Evolutionary conservation across 805 yeast species (phyloP).

Genomic region (Candida vaughaniae): DNA sequence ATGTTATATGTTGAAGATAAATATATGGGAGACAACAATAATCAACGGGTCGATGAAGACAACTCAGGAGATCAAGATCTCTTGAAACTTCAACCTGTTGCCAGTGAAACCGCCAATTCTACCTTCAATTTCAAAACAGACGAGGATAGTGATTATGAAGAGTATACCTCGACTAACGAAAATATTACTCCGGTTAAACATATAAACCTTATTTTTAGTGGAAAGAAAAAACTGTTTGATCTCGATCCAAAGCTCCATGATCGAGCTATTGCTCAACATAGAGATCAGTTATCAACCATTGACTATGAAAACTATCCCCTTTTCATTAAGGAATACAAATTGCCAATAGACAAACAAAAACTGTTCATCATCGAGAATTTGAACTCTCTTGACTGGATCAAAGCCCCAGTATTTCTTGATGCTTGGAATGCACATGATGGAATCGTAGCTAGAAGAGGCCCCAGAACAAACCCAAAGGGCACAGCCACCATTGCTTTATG

Average conservation of each 20-base stretch:
- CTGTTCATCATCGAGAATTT: slow-evolving; percentile 49
- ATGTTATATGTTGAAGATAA: slow-evolving; percentile 37
- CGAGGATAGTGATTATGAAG: slow-evolving; percentile 15
- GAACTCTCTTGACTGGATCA: slow-evolving; percentile 70
- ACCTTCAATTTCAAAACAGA: slow-evolving; percentile 10
- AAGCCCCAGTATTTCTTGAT: slow-evolving; percentile 70
- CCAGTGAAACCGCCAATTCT: not conserved
- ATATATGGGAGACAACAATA: slow-evolving; percentile 16
- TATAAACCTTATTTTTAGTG: slow-evolving; percentile 11
- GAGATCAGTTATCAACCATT: slow-evolving; percentile 14
- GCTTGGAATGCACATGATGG: slow-evolving; percentile 83
- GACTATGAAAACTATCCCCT: slow-evolving; percentile 26
- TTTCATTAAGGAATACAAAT: slow-evolving; percentile 21
- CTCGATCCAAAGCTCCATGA: slow-evolving; percentile 27
- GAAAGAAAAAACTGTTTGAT: slow-evolving; percentile 17
- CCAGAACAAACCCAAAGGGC: slow-evolving; percentile 49
- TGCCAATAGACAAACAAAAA: slow-evolving; percentile 39
- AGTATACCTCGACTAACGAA: slow-evolving; percentile 13
- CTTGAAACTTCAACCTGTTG: not conserved
- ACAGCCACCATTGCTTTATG: slow-evolving; percentile 53
- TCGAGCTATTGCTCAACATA: slow-evolving; percentile 15
- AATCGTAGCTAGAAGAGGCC: slow-evolving; percentile 75
- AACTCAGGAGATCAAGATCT: slow-evolving; percentile 14
- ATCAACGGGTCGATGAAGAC: slow-evolving; percentile 13
- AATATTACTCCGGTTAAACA: slow-evolving; percentile 9